Evolutionary conservation across 2,329 filamentous ascomycete species (phyloP), one percentile per base, ranked within the genome.

Genomic region (Alternaria conjuncta): DNA sequence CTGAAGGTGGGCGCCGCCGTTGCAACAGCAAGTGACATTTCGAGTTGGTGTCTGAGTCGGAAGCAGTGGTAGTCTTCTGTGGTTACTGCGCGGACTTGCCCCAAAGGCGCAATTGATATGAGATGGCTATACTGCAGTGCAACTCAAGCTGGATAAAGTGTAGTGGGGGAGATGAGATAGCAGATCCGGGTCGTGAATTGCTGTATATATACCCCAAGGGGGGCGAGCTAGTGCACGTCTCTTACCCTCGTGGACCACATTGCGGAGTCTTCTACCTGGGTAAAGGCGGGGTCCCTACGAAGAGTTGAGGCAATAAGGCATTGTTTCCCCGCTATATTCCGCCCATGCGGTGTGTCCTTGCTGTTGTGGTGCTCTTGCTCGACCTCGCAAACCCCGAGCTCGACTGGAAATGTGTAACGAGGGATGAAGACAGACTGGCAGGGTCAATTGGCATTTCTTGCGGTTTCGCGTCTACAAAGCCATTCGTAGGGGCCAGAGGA

Each of bases 1-100:
- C 55, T 53, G 60, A 73, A 57, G 23, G 65, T 69, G 6, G 66
- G 69, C 6, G 67, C 61, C 11, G 66, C 63, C n/a, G 63, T 57
- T 8, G 65, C 60, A 61, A 71, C 65, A 30, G 59, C 46, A 18
- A 20, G 13, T 32, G 12, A 26, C 3, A 2, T 13, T n/a, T 25
- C 3, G 12, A 43, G 36, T 9, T n/a, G 25, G 41, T 46, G 36
- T 36, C 5, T 36, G 5, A 32, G 55, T 32, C 20, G 15, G 13
- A 13, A 32, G 46, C 41, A 41, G 28, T 21, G 15, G 21, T 18
- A 21, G 18, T 55, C n/a, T 18, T 18, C 13, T 26, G 23, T 11
- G 6, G 9, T 2, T 18, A 60, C 21, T 43, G 57, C 18, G 28
- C 28, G 18, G 7, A 21, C 4, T 43, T 20, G 26, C 25, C 43